Percentiles rank a stretch among this genome's conserved stretches.
Evolutionary conservation across 2,329 filamentous ascomycete species (phyloP).

Genomic region (Colletotrichum truncatum): DNA sequence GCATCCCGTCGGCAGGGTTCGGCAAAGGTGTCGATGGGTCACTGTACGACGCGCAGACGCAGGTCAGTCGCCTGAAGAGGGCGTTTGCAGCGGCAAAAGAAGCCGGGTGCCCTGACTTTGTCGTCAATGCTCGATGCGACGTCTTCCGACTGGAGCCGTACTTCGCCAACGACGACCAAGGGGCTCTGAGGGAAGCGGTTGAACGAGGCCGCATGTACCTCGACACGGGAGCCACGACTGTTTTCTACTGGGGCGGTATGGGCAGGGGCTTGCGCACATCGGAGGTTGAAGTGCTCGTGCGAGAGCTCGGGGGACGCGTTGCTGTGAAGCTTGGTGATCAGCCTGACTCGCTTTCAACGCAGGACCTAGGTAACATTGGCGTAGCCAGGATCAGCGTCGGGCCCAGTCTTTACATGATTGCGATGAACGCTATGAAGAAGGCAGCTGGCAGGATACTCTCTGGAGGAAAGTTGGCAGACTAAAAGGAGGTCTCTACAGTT

Average conservation of each 20-base stretch:
- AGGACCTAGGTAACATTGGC: slow-evolving; percentile 56
- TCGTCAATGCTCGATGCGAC: slow-evolving; percentile 67
- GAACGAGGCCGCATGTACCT: slow-evolving; percentile 65
- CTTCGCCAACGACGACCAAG: slow-evolving; percentile 40
- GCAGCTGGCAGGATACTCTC: slow-evolving; percentile 42
- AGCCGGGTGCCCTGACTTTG: slow-evolving; percentile 62
- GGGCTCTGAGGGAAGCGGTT: slow-evolving; percentile 56
- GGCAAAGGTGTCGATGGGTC: slow-evolving; percentile 39
- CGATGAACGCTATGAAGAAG: slow-evolving; percentile 47
- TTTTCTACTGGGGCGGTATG: slow-evolving; percentile 68
- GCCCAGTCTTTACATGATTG: slow-evolving; percentile 53
- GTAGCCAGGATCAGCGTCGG: slow-evolving; percentile 66
- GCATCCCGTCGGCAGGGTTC: slow-evolving; percentile 45
- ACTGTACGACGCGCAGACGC: slow-evolving; percentile 51
- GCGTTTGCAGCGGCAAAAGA: slow-evolving; percentile 53
- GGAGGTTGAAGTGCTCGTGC: slow-evolving; percentile 57
- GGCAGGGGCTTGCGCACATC: slow-evolving; percentile 50
- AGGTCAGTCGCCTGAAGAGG: slow-evolving; percentile 54
- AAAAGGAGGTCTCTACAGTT: neutral
- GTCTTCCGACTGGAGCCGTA: slow-evolving; percentile 49
- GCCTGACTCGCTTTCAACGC: slow-evolving; percentile 50
- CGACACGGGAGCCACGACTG: slow-evolving; percentile 64
- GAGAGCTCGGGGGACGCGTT: slow-evolving; percentile 57
- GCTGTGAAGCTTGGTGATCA: slow-evolving; percentile 54
- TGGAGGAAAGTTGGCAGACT: slow-evolving; percentile 28